Base-by-base conservation (phyloP, 2,329 filamentous ascomycete genomes). In the Fusarium coffeatum region DNA sequence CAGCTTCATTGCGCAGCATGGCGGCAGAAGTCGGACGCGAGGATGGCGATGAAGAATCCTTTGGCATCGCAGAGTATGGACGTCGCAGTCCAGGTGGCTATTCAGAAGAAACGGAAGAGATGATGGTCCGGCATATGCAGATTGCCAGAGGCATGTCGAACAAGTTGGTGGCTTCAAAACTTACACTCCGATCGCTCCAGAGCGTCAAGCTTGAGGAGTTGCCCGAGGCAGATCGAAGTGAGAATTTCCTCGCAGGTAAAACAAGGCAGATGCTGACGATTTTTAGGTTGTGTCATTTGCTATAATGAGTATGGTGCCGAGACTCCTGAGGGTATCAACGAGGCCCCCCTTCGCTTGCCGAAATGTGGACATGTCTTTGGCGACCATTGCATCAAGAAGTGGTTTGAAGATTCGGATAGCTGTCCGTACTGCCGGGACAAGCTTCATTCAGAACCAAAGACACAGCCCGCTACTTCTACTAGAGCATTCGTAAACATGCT, bases 381-480 rank as follows among this genome's bases (percentile, higher is more conserved):
- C 20, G 84, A 89, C 59, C 83, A 86, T 69, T 91, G 89, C 76
- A 88, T 91, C 68, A 88, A 87, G 75, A 89, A 87, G 69, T 91
- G 89, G 89, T 84, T 91, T 43, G 82, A 87, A 55, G 87, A 90
- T 47, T 87, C 87, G 3, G 85, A 89, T 69, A 89, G 82, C 57
- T 91, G 89, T 69, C 89, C 89, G 1, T 90, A 90, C 72, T 91
- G 89, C 76, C 85, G 89, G 27, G 84, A 88, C 66, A 88, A 89
- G 71, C 80, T 91, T 25, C 86, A 83, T 5, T 86, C 87, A 3
- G 85, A 89, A 61, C 73, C 75, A 10, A 79, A 76, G 57, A 66
- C 69, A 47, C 68, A 66, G 3, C 28, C 53, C 13, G 43, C 54
- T 15, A 47, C 53, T 13, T 72, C 76, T 9, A 61, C 72, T 2